Base-by-base conservation (phyloP, 805 yeast genomes). In the Candida namnaoensis region DNA sequence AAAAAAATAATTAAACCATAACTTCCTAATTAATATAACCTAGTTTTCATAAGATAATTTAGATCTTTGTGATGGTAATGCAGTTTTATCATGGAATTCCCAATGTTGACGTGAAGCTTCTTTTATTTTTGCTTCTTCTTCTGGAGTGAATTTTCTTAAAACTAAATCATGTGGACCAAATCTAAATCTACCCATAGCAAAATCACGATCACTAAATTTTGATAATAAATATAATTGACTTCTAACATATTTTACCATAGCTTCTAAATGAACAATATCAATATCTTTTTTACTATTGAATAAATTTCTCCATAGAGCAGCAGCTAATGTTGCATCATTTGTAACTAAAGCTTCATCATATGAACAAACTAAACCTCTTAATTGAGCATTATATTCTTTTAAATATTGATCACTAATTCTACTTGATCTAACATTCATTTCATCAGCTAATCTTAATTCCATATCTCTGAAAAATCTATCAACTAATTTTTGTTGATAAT, bases 291-390 rank as follows among this genome's bases (percentile, higher is more conserved):
- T 81, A 43, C 93, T 95, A 51, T 85, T 84, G 65, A 90, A 93
- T 46, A 93, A 64, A 60, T 93, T 93, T 71, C 99, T 80, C 95
- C 95, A 85, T 32, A 84, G 57, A 1, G 95, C 91, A 28, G 80
- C 74, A 3, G 90, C 93, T 43, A 85, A 62, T 1, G 87, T 80
- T 23, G 80, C 74, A 61, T 88, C 95, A 45, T 85, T 85, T 25
- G 87, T 76, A 46, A 74, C 76, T 39, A 93, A 72, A 0, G 91
- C 97, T 64, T 93, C 98, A 64, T 93, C 99, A 55, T 90, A 90
- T 1, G 95, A 82, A 52, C 88, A 78, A 3, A 90, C 82, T 35
- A 84, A 72, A 37, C 99, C 99, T 60, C 91, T 76, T 53, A 93
- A 68, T 65, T 91, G 98, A 13, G 88, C 71, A 54, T 90, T 87